phyloP scores from a whole-genome alignment of 2,329 filamentous ascomycete genomes.

The Penicillium sp. region DNA sequence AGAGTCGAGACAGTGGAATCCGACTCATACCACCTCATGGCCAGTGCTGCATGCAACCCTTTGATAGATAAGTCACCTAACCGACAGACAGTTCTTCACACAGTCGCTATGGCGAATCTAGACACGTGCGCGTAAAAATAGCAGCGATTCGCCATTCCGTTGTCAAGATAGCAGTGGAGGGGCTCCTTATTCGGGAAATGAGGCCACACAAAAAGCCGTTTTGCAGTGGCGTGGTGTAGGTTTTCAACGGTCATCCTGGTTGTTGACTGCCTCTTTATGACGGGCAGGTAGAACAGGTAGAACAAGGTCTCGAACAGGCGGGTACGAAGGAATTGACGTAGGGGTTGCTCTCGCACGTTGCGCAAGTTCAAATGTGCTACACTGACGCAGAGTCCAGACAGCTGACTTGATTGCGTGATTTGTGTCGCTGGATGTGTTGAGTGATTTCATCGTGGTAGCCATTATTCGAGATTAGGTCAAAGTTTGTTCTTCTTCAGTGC shows the following conservation, averaged over 20 bases:
- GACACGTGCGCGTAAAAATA: neutral
- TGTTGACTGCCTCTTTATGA: neutral
- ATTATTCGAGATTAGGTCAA: neutral
- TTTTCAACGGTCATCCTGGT: neutral
- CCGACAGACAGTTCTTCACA: neutral
- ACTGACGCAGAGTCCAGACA: neutral
- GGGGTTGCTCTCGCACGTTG: neutral
- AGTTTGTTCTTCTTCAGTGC: no score
- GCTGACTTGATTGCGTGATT: slow-evolving; percentile 5
- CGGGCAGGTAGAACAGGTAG: neutral
- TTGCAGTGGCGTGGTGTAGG: neutral
- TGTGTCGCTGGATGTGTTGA: neutral
- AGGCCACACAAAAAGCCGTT: neutral
- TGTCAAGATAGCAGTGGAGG: neutral
- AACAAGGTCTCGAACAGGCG: neutral
- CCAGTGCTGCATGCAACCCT: slow-evolving; percentile 3
- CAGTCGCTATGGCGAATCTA: neutral
- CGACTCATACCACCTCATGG: slow-evolving; percentile 5
- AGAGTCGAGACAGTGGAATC: neutral
- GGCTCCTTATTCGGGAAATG: neutral
- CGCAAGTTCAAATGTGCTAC: neutral
- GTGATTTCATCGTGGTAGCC: neutral
- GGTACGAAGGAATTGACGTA: neutral
- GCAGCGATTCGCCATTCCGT: neutral
- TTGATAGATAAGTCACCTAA: neutral